A percentile compares a stretch with the other conserved stretches of the same genome.
Conservation (phyloP, 257 asterid species). For the Scutellaria galericulata region DNA sequence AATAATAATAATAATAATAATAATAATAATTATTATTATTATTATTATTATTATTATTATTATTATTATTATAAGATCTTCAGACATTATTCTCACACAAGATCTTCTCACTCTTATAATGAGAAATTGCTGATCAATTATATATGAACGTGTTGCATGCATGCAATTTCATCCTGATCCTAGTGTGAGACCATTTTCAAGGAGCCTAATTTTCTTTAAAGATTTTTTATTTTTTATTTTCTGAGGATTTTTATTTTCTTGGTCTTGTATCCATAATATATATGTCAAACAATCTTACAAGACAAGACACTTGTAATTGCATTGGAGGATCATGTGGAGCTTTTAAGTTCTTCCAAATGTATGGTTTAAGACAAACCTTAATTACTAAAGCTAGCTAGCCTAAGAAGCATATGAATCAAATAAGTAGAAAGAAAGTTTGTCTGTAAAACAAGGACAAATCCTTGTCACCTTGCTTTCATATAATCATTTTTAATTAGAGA, state of each 20-base stretch:
- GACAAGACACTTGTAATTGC: too few species aligned
- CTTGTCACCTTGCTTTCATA: not conserved
- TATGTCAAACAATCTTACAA: too few species aligned
- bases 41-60: too few species aligned
- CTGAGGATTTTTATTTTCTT: too few species aligned
- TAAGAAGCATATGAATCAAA: not conserved
- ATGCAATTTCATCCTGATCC: too few species aligned
- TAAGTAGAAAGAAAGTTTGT: not conserved
- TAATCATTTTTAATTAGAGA: not conserved
- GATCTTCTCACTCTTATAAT: not conserved
- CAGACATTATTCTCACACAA: not conserved
- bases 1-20: too few species aligned
- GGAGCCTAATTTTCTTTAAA: too few species aligned
- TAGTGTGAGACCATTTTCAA: too few species aligned
- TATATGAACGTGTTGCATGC: not conserved
- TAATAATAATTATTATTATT: too few species aligned
- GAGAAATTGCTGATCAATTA: not conserved
- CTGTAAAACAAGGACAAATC: not conserved
- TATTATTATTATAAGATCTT: too few species aligned
- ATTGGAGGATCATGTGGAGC: slow-evolving; percentile 1
- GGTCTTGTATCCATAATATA: too few species aligned
- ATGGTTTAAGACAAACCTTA: slow-evolving; percentile 17
- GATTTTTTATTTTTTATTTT: too few species aligned
- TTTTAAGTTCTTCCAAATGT: slow-evolving; percentile 12
- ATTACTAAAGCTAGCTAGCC: slow-evolving; percentile 4